These are phyloP conservation scores for Cryptococcus sp. DNA, from an alignment of 1,284 basidiomycete genomes.

Conservation along the genomic window DNA sequence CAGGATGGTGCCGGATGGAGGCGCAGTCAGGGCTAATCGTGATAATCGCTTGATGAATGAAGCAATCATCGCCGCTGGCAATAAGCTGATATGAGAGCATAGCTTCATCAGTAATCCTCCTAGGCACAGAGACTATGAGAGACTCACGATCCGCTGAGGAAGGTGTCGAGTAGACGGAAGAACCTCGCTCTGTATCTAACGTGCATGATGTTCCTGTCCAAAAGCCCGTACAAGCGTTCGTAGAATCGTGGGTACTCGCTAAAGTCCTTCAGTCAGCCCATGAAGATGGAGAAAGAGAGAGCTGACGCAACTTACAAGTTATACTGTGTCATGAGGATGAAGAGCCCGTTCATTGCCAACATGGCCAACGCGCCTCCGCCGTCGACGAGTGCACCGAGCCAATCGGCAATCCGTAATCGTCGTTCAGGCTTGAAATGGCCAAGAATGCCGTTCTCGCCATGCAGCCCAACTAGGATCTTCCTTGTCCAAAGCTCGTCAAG, in stretches of 20 bases:
- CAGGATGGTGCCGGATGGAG: conserved; percentile 87
- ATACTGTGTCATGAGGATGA: conserved; percentile 86
- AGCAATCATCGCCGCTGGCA: conserved; percentile 84
- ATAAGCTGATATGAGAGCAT: conserved; percentile 64
- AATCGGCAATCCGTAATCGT: conserved; percentile 85
- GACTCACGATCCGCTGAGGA: conserved; percentile 82
- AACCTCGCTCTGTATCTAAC: conserved; percentile 91
- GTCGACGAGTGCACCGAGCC: conserved; percentile 86
- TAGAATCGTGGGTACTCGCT: conserved; percentile 97
- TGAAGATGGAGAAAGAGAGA: neutral
- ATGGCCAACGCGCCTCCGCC: conserved; percentile 83
- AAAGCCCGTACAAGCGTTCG: conserved; percentile 84
- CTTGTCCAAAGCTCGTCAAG: conserved; percentile 41
- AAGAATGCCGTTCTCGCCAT: conserved; percentile 49
- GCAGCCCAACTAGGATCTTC: conserved; percentile 42
- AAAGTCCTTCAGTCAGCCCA: conserved; percentile 2
- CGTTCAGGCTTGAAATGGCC: conserved; percentile 46
- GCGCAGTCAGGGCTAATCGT: conserved; percentile 76
- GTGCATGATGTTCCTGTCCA: conserved; percentile 84
- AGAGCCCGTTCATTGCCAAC: conserved; percentile 87
- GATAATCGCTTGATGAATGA: conserved; percentile 92
- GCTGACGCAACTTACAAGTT: conserved; percentile 69
- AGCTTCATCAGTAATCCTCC: neutral
- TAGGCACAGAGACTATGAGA: neutral
- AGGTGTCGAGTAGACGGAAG: conserved; percentile 87